Evolutionary conservation across 2,329 filamentous ascomycete species (phyloP), one percentile per base, ranked within the genome.

Genomic region (Thielaviopsis populi): DNA sequence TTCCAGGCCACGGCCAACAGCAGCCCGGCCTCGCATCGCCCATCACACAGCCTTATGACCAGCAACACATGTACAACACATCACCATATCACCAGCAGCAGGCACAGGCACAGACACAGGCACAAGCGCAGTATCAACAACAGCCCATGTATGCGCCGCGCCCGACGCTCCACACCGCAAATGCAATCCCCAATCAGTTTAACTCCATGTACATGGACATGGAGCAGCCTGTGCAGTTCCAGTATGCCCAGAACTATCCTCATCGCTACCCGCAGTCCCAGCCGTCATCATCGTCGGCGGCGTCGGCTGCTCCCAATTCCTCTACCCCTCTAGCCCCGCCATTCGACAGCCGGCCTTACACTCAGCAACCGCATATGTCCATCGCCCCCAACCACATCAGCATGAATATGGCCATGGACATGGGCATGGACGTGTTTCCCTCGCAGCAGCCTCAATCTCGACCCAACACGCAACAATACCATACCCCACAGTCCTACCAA

Each of bases 321-420:
- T 41, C 53, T 40, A 42, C 42, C n/a, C 30, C 37, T 41, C 42
- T 27, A 8, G 53, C 59, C 6, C 40, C 59, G 19, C 41, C 63
- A 27, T 63, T 61, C 24, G 62, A 63, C 19, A 59, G 19, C 43
- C 71, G 72, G 56, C 76, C 75, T 54, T 72, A 75, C 19, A 69
- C 71, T 42, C 72, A 73, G 48, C 72, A 75, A 59, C 70, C 73
- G 30, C 73, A 70, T 37, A 48, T 62, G 59, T 24, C 41, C 11
- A 19, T 65, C 15, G 53, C 17, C 68, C 69, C 43, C 24, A 50
- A 50, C 13, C 53, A 56, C 27, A 65, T 68, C 59, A 73, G 62
- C 68, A 74, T 66, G 67, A 2, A 48, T 30, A 63, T 66, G 54
- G 58, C 27, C 22, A 59, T 59, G 42, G 53, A 30, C 27, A 50